phyloP scores from a whole-genome alignment of 192 early-diverging fungal species.

The Umbelopsis ramanniana region DNA sequence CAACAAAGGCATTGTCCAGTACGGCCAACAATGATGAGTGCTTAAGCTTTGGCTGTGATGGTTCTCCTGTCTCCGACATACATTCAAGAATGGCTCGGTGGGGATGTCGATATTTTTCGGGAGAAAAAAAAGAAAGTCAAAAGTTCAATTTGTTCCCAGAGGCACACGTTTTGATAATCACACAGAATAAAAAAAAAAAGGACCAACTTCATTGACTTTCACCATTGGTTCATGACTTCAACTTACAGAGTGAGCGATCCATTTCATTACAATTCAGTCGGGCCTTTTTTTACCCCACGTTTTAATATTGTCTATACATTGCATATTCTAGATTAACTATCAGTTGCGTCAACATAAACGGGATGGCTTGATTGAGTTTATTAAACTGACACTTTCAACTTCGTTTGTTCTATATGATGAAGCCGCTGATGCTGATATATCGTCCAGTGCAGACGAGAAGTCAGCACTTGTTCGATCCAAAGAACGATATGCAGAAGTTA shows the following conservation, averaged over 20 bases:
- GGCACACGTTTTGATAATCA: not conserved
- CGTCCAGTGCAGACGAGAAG: slow-evolving; percentile 40
- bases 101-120: not conserved
- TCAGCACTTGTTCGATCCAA: slow-evolving; percentile 59
- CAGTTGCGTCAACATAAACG: slow-evolving; percentile 81
- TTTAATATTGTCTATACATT: too few relatives aligned
- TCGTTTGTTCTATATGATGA: slow-evolving; percentile 80
- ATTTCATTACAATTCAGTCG: not conserved
- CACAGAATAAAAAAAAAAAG: not conserved
- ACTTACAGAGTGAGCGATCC: slow-evolving; percentile 42
- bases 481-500: slow-evolving; percentile 78
- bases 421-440: slow-evolving; percentile 35
- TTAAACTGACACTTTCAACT: slow-evolving; percentile 85
- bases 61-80: slow-evolving; percentile 8
- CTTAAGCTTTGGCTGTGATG: not conserved
- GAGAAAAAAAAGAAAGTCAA: not conserved
- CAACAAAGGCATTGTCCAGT: slow-evolving; percentile 23
- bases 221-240: slow-evolving; percentile 38
- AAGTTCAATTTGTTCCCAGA: slow-evolving; percentile 5
- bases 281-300: not conserved
- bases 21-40: not conserved
- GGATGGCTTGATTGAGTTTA: slow-evolving; percentile 90
- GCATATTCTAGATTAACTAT: slow-evolving; percentile 48
- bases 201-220: not conserved
- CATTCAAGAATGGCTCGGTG: not conserved